These are phyloP conservation scores for Phialocephala subalpina DNA, from an alignment of 2,329 filamentous ascomycete genomes.

Conservation along the genomic window DNA sequence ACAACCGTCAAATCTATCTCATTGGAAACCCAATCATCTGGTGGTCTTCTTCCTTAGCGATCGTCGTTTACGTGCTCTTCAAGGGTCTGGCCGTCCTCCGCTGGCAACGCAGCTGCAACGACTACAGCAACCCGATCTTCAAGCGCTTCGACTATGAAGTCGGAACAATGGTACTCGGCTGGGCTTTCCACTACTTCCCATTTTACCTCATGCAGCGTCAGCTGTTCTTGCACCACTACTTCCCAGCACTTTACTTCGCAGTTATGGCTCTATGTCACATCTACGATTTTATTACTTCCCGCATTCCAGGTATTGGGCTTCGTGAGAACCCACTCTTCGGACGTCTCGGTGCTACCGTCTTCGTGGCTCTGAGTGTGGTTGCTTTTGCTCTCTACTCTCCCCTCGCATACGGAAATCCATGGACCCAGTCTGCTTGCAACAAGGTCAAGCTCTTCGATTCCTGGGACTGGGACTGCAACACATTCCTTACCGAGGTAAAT, in stretches of 20 bases:
- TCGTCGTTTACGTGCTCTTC: conserved; percentile 81
- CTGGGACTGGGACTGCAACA: conserved; percentile 99
- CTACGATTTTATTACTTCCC: conserved; percentile 83
- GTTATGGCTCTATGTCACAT: conserved; percentile 89
- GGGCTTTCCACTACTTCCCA: conserved; percentile 98
- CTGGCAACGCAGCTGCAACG: conserved; percentile 92
- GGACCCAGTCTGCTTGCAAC: conserved; percentile 89
- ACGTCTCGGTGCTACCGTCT: conserved; percentile 73
- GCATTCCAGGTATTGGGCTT: conserved; percentile 73
- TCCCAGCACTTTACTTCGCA: conserved; percentile 95
- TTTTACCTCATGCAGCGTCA: conserved; percentile 99
- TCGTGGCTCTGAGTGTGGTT: conserved; percentile 77
- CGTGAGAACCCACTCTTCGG: conserved; percentile 77
- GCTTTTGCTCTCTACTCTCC: conserved; percentile 89
- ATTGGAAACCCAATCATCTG: conserved; percentile 95
- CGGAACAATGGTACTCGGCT: conserved; percentile 87
- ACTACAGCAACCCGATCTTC: conserved; percentile 84
- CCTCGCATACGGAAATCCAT: conserved; percentile 89
- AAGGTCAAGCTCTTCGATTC: conserved; percentile 85
- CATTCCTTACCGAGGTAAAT: conserved; percentile 87
- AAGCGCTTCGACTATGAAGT: conserved; percentile 99
- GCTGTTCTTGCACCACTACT: conserved; percentile 98
- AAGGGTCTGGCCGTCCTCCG: conserved; percentile 88
- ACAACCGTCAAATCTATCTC: conserved; percentile 95
- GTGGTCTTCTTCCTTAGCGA: conserved; percentile 85